Evolutionary conservation across 116 monocot genomes (phyloP), one percentile per base, ranked within the genome.

Genomic region (Phalaenopsis hybrid): DNA sequence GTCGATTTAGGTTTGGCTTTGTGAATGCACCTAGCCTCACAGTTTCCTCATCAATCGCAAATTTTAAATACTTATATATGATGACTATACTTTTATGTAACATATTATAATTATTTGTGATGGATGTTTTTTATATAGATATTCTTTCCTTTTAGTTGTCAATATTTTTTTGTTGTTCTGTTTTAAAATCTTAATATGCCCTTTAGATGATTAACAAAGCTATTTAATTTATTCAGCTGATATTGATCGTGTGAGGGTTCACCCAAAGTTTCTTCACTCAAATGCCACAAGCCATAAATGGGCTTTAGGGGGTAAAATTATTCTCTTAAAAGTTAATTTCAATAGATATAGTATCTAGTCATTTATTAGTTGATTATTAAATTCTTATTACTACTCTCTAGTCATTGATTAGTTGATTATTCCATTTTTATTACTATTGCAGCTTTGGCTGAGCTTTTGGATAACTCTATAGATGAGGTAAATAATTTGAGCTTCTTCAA

Each of bases 361-460:
- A 10, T 44, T 58, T 16, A 6, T 77, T 49, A 50, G 18, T 49
- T 48, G 15, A 46, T 5, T 49, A 51, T 50, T 77, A 28, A 15
- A 43, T 43, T 78, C 78, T 44, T 28, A 67, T 67, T 25, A n/a
- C 52, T 31, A 5, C 44, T 37, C 41, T 25, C 67, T 67, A 6
- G 25, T 75, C 11, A 10, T 44, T 75, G 17, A 17, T 77, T 49
- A 50, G 18, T 49, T 48, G 15, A 46, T 5, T 49, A 77, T 50
- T 77, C 44, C 16, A 43, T 43, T 69, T 83, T 55, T 28, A 67
- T 67, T 25, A 34, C 52, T 31, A 10, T 25, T 37, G 78, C 74
- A 89, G 89, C 89, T 78, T 87, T 89, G 81, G 89, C 89, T 85
- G 89, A 89, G 83, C 86, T 89, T 76, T 69, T 89, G 80, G 89